A percentile compares a stretch with the other conserved stretches of the same genome.
Conservation (phyloP, 2,329 filamentous ascomycete genomes). For the Penicillium sp. region DNA sequence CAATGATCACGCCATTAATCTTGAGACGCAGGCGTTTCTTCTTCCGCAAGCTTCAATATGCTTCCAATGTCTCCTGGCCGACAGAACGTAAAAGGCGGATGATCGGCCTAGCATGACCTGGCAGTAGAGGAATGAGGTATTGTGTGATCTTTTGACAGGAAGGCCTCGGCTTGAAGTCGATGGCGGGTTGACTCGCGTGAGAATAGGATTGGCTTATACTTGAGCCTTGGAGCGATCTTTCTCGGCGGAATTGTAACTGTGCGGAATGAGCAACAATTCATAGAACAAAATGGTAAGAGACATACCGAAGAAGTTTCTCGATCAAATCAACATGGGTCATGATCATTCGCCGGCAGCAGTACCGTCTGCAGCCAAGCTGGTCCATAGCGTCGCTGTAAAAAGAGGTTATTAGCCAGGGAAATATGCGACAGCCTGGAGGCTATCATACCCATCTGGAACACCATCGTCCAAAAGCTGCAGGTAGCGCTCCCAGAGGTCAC, state of each 20-base stretch:
- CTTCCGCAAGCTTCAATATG: background rate
- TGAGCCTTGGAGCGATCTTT: conserved; percentile 30
- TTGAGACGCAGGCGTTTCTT: background rate
- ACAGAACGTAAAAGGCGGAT: background rate
- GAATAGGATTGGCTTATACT: conserved; percentile 14
- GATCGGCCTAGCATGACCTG: background rate
- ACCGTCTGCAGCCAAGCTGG: conserved; percentile 85
- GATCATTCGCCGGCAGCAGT: conserved; percentile 98
- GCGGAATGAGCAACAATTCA: background rate
- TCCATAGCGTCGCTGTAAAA: conserved; percentile 84
- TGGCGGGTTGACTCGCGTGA: conserved; percentile 6
- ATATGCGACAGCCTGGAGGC: background rate
- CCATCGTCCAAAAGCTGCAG: conserved; percentile 80
- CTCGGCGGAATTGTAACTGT: conserved; percentile 34
- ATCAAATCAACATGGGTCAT: conserved; percentile 99
- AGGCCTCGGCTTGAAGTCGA: background rate
- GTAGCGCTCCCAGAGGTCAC: conserved; percentile 96
- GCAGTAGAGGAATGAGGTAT: background rate
- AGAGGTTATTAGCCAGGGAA: conserved; percentile 11
- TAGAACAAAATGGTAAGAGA: background rate
- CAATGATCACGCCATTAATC: background rate
- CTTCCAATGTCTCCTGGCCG: background rate
- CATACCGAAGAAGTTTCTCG: conserved; percentile 93
- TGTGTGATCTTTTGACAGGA: background rate
- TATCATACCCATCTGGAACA: conserved; percentile 66